phyloP scores from a whole-genome alignment of 371 early-diverging fungal genomes.

The Apophysomyces ossiformis region DNA sequence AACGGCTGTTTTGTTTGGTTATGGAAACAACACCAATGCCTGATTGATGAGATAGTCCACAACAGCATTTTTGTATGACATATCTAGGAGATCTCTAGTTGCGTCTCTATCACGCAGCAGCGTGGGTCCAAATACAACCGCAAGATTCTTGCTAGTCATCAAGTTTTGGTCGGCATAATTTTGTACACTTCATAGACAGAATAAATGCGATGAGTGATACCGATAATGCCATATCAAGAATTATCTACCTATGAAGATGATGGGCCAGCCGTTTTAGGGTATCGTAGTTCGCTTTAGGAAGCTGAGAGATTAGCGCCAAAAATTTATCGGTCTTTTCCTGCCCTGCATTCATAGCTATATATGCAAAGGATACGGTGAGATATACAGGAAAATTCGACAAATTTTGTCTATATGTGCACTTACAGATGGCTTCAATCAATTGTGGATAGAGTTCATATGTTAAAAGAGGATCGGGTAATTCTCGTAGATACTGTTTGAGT shows the following conservation, averaged over 20 bases:
- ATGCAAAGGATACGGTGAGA: not conserved
- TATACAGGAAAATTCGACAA: not conserved
- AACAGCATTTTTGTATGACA: constrained; percentile 76
- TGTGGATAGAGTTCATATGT: constrained; percentile 78
- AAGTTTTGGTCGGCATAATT: constrained; percentile 64
- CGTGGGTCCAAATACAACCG: constrained; percentile 94
- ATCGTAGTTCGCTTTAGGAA: constrained; percentile 52
- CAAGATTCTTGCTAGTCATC: constrained; percentile 88
- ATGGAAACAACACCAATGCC: constrained; percentile 49
- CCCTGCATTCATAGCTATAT: constrained; percentile 22
- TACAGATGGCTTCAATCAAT: constrained; percentile 74
- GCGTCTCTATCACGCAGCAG: constrained; percentile 74
- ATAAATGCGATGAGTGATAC: not conserved
- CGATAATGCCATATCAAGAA: not conserved
- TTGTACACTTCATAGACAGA: constrained; percentile 51
- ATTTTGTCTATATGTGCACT: constrained; percentile 20
- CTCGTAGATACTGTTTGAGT: constrained; percentile 93
- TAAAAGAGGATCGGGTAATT: constrained; percentile 90
- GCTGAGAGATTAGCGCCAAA: constrained; percentile 32
- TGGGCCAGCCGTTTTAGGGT: constrained; percentile 41
- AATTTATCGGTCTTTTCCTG: constrained; percentile 32
- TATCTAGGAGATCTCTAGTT: constrained; percentile 75
- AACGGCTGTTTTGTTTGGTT: constrained; percentile 3
- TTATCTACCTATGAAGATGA: constrained; percentile 44
- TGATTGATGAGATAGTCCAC: constrained; percentile 66